Evolutionary conservation across 805 yeast genomes (phyloP), one percentile per base, ranked within the genome.

Genomic region (Blastobotrys peoriensis): DNA sequence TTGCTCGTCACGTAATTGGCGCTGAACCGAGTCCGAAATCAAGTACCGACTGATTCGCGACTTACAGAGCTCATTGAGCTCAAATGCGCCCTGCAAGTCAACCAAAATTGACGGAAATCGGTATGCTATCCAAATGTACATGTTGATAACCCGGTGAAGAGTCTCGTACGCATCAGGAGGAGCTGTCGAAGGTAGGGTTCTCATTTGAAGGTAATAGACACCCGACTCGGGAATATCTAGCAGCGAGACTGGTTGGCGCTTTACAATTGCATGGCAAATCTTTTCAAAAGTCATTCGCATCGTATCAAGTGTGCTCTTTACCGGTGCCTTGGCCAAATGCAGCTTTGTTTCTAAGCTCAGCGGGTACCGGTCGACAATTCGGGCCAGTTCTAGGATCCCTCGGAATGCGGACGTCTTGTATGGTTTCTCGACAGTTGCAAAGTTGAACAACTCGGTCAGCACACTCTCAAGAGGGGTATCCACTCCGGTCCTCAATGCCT

Each of bases 41-140:
- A n/a, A n/a, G n/a, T n/a, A n/a, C n/a, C n/a, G n/a, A n/a, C 30
- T 19, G 23, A 81, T 79, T 42, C 76, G 64, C 48, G 68, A 70
- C 58, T 89, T 96, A 42, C 87, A 78, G 48, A 85, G 64, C 22
- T 75, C 67, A 59, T 84, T 84, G 54, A 86, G 62, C 44, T 83
- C 85, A 19, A 63, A 60, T 0, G 95, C 95, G 38, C 86, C 75
- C 47, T 81, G 85, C 13, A 78, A 69, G 61, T 87, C 96, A 15
- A 83, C 75, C 54, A 88, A 86, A 41, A 78, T 72, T 23, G 82
- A 78, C 1, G 97, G 95, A 69, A 83, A 91, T 56, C 97, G 69
- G 60, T 86, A 89, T 44, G 85, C 74, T 49, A 91, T 69, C 98
- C 98, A 91, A 58, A 86, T 67, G 58, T 78, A 91, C 4, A 85